phyloP scores from a whole-genome alignment of 805 yeast species.

The Peterozyma toletana region DNA sequence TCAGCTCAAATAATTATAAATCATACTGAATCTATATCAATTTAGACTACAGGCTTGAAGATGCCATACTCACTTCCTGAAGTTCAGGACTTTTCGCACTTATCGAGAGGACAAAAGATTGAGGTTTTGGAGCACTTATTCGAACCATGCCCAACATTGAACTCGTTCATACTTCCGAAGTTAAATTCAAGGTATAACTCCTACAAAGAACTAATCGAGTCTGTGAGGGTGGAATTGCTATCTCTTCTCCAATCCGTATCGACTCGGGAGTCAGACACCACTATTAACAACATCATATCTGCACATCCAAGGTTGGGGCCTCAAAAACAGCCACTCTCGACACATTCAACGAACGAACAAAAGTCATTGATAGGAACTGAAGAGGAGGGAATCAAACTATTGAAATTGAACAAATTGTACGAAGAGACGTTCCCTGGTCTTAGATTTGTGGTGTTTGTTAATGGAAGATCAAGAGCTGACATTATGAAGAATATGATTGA shows the following conservation, averaged over 20 bases:
- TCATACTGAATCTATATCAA: too few relatives aligned
- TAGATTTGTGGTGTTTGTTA: constrained; percentile 82
- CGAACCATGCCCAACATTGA: too few relatives aligned
- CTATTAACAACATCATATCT: constrained; percentile 48
- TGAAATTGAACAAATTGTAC: constrained; percentile 44
- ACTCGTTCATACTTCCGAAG: too few relatives aligned
- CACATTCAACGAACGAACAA: constrained; percentile 69
- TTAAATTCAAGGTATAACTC: constrained; percentile 11
- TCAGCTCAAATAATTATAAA: too few relatives aligned
- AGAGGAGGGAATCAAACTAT: constrained; percentile 43
- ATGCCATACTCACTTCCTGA: too few relatives aligned
- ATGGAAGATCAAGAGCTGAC: constrained; percentile 63
- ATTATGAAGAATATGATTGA: constrained; percentile 57
- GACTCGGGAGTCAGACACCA: neutral
- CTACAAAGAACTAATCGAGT: constrained; percentile 36
- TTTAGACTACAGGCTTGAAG: too few relatives aligned
- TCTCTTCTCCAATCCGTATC: constrained; percentile 6
- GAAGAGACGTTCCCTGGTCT: constrained; percentile 50
- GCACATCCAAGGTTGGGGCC: constrained; percentile 92
- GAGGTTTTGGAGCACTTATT: too few relatives aligned
- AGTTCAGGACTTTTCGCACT: too few relatives aligned
- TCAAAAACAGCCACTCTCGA: constrained; percentile 39
- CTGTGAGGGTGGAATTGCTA: constrained; percentile 30
- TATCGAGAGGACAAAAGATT: too few relatives aligned
- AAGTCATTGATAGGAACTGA: constrained; percentile 44